Evolutionary conservation across 1,284 basidiomycete genomes (phyloP).

Genomic region (Cronartium ribicola): DNA sequence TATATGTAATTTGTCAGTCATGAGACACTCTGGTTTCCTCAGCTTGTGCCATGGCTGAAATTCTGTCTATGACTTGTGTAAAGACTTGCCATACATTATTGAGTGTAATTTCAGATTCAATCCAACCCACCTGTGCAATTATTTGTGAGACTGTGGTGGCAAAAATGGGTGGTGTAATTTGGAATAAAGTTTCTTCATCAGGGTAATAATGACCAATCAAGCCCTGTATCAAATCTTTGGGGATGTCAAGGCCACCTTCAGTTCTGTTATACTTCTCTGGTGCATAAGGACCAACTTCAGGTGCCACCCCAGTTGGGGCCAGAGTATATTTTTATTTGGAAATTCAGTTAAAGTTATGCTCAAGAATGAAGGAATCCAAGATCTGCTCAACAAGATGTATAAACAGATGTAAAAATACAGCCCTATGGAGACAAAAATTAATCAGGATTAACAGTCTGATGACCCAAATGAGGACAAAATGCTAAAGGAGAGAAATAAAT

Average conservation of each 20-base stretch:
- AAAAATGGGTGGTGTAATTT: not conserved
- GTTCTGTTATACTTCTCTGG: not conserved
- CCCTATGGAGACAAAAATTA: not conserved
- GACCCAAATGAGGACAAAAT: not conserved
- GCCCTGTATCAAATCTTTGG: not conserved
- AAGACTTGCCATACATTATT: conserved; percentile 1
- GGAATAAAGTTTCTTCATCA: not conserved
- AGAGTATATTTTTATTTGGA: not conserved
- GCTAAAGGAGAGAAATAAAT: not conserved
- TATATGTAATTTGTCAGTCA: too few relatives aligned
- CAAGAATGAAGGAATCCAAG: not conserved
- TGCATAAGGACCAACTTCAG: not conserved
- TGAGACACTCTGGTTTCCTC: too few relatives aligned
- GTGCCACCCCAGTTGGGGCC: not conserved
- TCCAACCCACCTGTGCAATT: not conserved
- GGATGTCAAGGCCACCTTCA: not conserved
- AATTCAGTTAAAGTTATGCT: not conserved
- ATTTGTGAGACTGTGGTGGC: not conserved
- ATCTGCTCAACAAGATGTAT: not conserved
- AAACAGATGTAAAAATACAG: not conserved
- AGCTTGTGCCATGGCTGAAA: too few relatives aligned
- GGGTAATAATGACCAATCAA: not conserved
- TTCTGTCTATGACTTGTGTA: not conserved
- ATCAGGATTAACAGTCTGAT: not conserved
- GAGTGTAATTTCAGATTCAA: not conserved